Evolutionary conservation across 371 early-diverging fungal genomes (phyloP).

Genomic region (Lichtheimia hyalospora): DNA sequence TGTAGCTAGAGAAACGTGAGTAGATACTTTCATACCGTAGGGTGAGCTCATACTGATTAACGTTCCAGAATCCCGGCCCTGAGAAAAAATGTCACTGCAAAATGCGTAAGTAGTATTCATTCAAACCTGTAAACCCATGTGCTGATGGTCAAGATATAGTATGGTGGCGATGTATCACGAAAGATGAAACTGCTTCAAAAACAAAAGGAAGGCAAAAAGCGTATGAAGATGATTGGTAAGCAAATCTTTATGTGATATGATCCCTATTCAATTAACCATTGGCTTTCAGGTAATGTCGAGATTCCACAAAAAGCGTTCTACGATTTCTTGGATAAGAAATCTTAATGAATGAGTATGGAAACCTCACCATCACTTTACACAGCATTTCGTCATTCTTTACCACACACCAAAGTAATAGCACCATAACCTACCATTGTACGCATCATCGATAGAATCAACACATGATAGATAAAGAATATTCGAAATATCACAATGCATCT

Average conservation of each 20-base stretch:
- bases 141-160: slow-evolving; percentile 35
- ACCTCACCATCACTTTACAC: no score
- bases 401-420: no score
- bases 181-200: slow-evolving; percentile 91
- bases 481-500: no score
- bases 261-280: not conserved
- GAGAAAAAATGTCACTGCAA: slow-evolving; percentile 93
- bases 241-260: not conserved
- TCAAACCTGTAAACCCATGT: not conserved
- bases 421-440: no score
- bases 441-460: no score
- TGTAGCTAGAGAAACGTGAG: slow-evolving; percentile 86
- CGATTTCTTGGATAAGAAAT: slow-evolving; percentile 61
- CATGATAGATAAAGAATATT: no score
- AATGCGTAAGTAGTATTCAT: slow-evolving; percentile 67
- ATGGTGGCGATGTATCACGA: slow-evolving; percentile 92
- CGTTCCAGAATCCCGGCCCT: slow-evolving; percentile 64
- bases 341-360: no score
- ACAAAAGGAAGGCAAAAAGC: slow-evolving; percentile 89
- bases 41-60: not conserved
- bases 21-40: not conserved
- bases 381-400: no score
- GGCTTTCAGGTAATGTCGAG: slow-evolving; percentile 60
- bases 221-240: slow-evolving; percentile 74
- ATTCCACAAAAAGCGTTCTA: slow-evolving; percentile 75